Base-by-base conservation (phyloP, 768 basidiomycete genomes). In the Xerocomellus intermedius region DNA sequence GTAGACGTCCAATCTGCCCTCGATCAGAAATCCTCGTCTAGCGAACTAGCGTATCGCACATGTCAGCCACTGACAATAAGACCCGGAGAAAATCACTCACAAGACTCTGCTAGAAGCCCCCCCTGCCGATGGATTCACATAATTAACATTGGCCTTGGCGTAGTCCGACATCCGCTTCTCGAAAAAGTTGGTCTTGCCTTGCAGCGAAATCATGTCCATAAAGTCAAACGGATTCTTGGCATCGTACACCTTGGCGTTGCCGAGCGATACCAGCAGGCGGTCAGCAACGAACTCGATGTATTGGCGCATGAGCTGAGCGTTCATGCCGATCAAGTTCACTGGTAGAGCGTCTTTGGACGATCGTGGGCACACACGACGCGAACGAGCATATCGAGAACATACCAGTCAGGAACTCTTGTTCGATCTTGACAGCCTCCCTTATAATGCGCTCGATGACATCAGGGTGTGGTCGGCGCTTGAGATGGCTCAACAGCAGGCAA, bases 171-270 rank as follows among this genome's bases (percentile, higher is more conserved):
- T 94, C 3, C 93, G 81, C 73, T 93, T 93, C 74, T 96, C 94
- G 69, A 94, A 95, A 72, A 96, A 95, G 75, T 96, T 94, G 45
- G 93, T 91, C 78, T 97, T 98, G 55, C 94, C 94, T 71, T 93
- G 88, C 10, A 95, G 77, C 38, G 92, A 95, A 47, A 94, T 94
- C 82, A 94, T 83, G 65, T 94, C 91, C 91, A 93, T 94, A 66
- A 94, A 93, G 71, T 94, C 89, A 70, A 90, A 89, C 9, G 94
- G 94, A 68, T 96, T 96, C 38, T 79, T 71, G 2, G 77, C 71
- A 61, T 83, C 75, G 76, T 91, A 97, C 50, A 81, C 67, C 69
- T 92, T 94, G 22, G 81, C 73, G 67, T 89, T 91, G 36, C 93
- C 94, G 32, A 97, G 82, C 5, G 91, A 80, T n/a, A 86, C 84